Evolutionary conservation across 306 rosid species (phyloP).

Genomic region (Pyrus pyrifolia): DNA sequence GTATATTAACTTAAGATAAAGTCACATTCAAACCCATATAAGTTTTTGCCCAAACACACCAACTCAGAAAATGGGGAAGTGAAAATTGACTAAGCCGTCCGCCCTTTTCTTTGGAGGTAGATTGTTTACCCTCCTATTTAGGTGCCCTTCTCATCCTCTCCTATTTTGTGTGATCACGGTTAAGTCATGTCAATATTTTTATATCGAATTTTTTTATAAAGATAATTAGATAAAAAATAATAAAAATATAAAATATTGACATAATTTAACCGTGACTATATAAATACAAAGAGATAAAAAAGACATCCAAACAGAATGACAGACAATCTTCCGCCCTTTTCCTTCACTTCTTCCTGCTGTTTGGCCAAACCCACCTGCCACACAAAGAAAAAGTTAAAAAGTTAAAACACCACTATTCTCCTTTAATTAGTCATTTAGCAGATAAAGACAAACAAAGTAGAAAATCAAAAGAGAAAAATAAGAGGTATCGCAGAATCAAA

Average conservation of each 20-base stretch:
- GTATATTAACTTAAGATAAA: too few relatives aligned
- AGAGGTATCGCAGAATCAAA: neutral
- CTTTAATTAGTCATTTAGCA: neutral
- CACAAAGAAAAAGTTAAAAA: neutral
- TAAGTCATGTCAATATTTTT: too few relatives aligned
- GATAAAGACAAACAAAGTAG: neutral
- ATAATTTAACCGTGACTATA: too few relatives aligned
- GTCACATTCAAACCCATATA: fast-evolving
- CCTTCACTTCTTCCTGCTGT: neutral
- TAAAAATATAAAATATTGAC: too few relatives aligned
- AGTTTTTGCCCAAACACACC: neutral
- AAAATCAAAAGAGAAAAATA: neutral
- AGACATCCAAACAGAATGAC: too few relatives aligned
- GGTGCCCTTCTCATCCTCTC: too few relatives aligned
- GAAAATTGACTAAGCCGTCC: neutral
- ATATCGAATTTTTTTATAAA: too few relatives aligned
- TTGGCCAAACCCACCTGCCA: conserved; percentile 10
- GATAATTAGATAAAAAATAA: too few relatives aligned
- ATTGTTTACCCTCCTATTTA: too few relatives aligned
- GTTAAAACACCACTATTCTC: neutral
- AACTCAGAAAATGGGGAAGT: neutral
- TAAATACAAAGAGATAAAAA: too few relatives aligned
- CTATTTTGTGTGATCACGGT: too few relatives aligned
- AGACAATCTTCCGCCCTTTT: neutral
- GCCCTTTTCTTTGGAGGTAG: too few relatives aligned